Conservation (phyloP, 2,329 filamentous ascomycete species). For the Aspergillus sp. region DNA sequence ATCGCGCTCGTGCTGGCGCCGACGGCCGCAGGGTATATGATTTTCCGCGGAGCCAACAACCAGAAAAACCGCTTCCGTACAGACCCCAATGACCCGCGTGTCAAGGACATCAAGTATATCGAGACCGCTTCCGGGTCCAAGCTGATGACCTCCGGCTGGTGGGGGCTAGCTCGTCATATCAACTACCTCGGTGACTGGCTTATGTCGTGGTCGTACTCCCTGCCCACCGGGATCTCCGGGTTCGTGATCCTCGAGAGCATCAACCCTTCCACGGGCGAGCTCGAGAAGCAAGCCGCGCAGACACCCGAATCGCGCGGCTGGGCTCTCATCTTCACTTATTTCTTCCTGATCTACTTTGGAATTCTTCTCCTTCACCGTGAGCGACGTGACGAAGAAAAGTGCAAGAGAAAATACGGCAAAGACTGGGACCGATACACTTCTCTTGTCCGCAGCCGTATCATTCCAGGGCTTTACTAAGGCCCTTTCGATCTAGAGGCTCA, state of each 20-base stretch:
- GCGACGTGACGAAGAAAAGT: constrained; percentile 86
- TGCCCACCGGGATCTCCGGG: constrained; percentile 82
- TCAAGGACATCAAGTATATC: constrained; percentile 81
- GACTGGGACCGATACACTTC: constrained; percentile 90
- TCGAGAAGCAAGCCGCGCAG: constrained; percentile 71
- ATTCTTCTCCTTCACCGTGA: constrained; percentile 84
- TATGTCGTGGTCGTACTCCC: constrained; percentile 85
- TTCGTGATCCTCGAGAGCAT: constrained; percentile 64
- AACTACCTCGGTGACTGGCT: constrained; percentile 97
- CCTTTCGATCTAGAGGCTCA: background rate
- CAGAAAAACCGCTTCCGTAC: constrained; percentile 95
- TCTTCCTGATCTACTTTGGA: constrained; percentile 91
- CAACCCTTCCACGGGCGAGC: constrained; percentile 54
- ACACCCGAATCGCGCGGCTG: constrained; percentile 74
- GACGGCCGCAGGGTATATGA: constrained; percentile 73
- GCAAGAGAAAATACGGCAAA: constrained; percentile 82
- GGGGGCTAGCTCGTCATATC: constrained; percentile 87
- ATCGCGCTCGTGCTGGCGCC: constrained; percentile 65
- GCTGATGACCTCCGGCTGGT: constrained; percentile 85
- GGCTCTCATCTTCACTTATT: constrained; percentile 88
- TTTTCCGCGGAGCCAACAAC: constrained; percentile 91
- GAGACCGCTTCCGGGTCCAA: constrained; percentile 79
- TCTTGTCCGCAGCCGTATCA: constrained; percentile 75
- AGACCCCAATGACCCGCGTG: constrained; percentile 74
- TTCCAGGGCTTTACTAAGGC: constrained; percentile 76